Evolutionary conservation across 2,329 filamentous ascomycete species (phyloP).

Genomic region (Fusarium penzigii): DNA sequence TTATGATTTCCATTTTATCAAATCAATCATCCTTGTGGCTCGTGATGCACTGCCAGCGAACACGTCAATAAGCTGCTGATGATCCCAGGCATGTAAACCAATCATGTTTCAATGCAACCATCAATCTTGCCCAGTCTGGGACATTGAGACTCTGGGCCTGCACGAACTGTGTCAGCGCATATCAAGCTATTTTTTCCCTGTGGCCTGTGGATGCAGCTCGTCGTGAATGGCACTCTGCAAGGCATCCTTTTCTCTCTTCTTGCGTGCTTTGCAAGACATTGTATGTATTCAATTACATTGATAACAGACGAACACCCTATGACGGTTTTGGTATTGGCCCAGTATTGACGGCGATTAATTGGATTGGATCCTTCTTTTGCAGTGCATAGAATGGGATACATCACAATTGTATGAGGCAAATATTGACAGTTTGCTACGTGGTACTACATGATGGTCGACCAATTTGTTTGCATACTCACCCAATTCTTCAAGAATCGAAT

Average conservation of each 20-base stretch:
- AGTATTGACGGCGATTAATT: constrained; percentile 1
- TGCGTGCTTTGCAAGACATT: constrained; percentile 9
- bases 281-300: background rate
- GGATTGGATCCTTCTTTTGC: no score
- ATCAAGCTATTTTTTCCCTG: constrained; percentile 20
- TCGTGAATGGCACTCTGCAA: constrained; percentile 9
- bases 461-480: background rate
- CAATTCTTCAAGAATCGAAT: background rate
- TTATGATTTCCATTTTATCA: constrained; percentile 7
- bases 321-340: background rate
- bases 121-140: no score
- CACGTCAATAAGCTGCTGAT: constrained; percentile 25
- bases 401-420: background rate
- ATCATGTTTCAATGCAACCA: constrained; percentile 8
- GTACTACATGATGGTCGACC: background rate
- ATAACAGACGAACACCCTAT: background rate
- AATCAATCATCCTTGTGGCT: constrained; percentile 17
- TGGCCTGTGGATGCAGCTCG: no score
- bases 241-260: constrained; percentile 2
- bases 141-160: constrained; percentile 19
- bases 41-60: constrained; percentile 34
- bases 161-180: constrained; percentile 22
- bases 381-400: no score
- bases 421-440: background rate
- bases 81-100: constrained; percentile 16